Base-by-base conservation (phyloP, 2,329 filamentous ascomycete species). In the Colletotrichum sp. region DNA sequence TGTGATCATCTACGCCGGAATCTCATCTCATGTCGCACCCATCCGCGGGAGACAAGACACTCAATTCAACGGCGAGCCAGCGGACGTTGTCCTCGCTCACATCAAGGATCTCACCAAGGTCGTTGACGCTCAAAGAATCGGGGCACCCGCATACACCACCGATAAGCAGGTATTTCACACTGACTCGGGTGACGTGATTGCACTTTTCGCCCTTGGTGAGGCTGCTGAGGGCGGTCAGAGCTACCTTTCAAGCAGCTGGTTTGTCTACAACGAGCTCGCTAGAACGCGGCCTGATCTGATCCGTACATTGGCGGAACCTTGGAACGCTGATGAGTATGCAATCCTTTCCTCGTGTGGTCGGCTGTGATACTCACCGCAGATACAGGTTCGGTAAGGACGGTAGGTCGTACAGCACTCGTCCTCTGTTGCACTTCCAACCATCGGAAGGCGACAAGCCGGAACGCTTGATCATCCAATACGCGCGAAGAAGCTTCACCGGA, bases 101-200 rank as follows among this genome's bases (percentile, higher is more conserved):
- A 91, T 94, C 82, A 93, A 91, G 80, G 92, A 94, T 77, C 84
- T 94, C 9, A 86, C 82, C 2, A 80, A 81, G 13, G 79, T 84
- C 3, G 77, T 81, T 12, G 81, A 83, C 13, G 71, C 78, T 5
- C 73, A 73, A 2, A 80, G 82, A 18, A 92, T 93, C 63, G 90
- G 90, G 4, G 87, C 88, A 2, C 90, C 90, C 0, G 89, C 90
- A 1, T 92, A 91, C 80, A 92, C 90, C 0, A 85, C 88, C 0
- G 90, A 92, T 71, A 92, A 91, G 79, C 91, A 91, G 80, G 88
- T 89, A 7, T 93, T 93, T 78, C 92, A 93, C 80, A 93, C 90
- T 0, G 91, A 93, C 78, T 79, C 81, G 0, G 88, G 91, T 10
- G 92, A 94, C 78, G 85, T 93, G 3, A 86, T 94, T 24, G 89